Evolutionary conservation across 2,329 filamentous ascomycete species (phyloP), one percentile per base, ranked within the genome.

Genomic region (Lachnellula cervina): DNA sequence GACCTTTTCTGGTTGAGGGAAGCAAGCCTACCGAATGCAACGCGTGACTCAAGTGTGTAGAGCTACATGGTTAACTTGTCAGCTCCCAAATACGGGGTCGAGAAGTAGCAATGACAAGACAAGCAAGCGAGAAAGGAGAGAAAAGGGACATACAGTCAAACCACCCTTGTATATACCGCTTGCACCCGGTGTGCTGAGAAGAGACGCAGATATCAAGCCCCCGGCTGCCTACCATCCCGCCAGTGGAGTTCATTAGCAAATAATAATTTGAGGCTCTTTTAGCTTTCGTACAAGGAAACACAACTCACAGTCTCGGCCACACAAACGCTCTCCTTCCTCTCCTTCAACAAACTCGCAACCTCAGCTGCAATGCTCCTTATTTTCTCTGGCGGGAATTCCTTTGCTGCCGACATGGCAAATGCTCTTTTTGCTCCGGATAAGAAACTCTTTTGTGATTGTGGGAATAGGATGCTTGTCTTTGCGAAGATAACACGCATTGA

Each of bases 151-250:
- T 62, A 76, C 74, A 0, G 82, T 86, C 35, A 85, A 70, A n/a
- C 83, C 83, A 54, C 83, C 83, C 60, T 77, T 77, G 73, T 83
- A 87, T 67, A 82, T 76, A 14, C 69, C 68, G 5, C 77, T 81
- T 17, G 83, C 82, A 38, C 83, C 83, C 0, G 83, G 80, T 16
- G 74, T 76, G 53, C 80, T 77, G 56, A 87, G 77, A 19, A 87
- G 71, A 43, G 78, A 74, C 25, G 81, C 77, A 47, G 80, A 83
- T 56, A 86, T 79, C 32, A 87, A 75, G 14, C 83, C 83, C 35
- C 83, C 83, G 8, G 83, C 80, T 48, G 82, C 83, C 77, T 81
- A 42, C 8, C 44, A 42, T 32, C n/a, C 14, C n/a, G 37, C n/a
- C 37, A 38, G 9, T n/a, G n/a, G n/a, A n/a, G n/a, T n/a, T 43